phyloP scores from a whole-genome alignment of 148 eudicot genomes.

The Tetragonia tetragonoides region DNA sequence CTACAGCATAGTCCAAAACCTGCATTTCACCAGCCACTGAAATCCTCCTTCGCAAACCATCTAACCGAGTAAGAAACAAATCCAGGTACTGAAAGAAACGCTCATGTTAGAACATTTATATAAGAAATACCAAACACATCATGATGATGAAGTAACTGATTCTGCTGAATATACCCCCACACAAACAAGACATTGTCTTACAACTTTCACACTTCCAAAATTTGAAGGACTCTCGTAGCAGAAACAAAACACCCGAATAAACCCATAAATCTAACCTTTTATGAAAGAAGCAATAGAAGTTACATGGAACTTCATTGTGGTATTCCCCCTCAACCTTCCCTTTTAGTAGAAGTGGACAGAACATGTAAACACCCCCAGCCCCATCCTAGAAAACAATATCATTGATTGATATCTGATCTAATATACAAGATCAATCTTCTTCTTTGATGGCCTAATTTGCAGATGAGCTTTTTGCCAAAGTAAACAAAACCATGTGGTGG shows the following conservation, averaged over 20 bases:
- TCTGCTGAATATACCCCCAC: neutral
- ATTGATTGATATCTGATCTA: no score
- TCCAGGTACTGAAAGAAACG: slow-evolving; percentile 72
- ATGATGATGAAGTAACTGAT: neutral
- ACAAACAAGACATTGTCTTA: neutral
- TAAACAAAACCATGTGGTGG: no score
- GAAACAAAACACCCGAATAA: neutral
- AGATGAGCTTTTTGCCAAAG: neutral
- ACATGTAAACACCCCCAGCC: neutral
- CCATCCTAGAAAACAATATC: neutral
- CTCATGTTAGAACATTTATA: slow-evolving; percentile 8
- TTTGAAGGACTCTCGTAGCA: neutral
- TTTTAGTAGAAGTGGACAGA: neutral
- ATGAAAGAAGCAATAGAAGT: neutral
- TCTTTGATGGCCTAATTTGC: no score
- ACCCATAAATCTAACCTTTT: neutral
- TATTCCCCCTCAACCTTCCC: neutral
- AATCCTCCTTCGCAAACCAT: slow-evolving; percentile 87
- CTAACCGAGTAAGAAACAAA: slow-evolving; percentile 81
- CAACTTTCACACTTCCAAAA: neutral
- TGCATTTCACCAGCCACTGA: slow-evolving; percentile 52
- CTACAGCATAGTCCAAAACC: slow-evolving; percentile 49
- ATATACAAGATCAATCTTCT: no score
- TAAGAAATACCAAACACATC: neutral
- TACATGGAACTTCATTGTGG: neutral